These are phyloP conservation scores for Emericellopsis cladophorae DNA, from an alignment of 2,329 filamentous ascomycete genomes.

Conservation along the genomic window DNA sequence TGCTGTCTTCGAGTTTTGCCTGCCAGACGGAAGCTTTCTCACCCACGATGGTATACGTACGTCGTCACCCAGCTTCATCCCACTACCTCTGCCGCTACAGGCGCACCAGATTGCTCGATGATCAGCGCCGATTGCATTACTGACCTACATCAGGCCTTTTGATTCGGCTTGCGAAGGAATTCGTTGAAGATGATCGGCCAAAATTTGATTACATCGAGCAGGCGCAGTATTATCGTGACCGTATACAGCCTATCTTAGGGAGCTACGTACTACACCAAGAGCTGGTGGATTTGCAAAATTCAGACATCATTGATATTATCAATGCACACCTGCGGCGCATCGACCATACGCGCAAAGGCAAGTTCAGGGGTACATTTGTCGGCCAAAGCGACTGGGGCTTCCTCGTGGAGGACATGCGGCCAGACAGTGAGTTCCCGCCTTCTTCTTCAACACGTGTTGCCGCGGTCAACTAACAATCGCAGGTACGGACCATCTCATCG, in stretches of 20 bases:
- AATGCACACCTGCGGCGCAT: constrained; percentile 38
- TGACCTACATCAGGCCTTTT: constrained; percentile 14
- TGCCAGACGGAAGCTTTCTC: constrained; percentile 15
- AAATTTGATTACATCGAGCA: constrained; percentile 24
- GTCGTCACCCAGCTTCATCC: constrained; percentile 2
- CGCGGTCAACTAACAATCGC: neutral
- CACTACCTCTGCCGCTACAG: constrained; percentile 1
- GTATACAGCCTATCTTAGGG: constrained; percentile 20
- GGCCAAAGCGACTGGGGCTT: constrained; percentile 51
- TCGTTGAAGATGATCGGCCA: constrained; percentile 13
- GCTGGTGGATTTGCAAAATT: constrained; percentile 20
- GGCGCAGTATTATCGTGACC: constrained; percentile 20
- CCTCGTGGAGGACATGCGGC: constrained; percentile 60
- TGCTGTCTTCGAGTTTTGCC: constrained; percentile 52
- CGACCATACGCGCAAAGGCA: constrained; percentile 29
- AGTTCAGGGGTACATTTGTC: constrained; percentile 34
- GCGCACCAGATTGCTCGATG: neutral
- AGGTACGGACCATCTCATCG: constrained; percentile 24
- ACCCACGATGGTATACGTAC: constrained; percentile 8
- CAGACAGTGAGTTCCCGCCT: constrained; percentile 14
- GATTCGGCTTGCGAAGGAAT: constrained; percentile 25
- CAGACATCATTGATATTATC: constrained; percentile 26
- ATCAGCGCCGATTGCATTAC: neutral
- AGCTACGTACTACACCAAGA: constrained; percentile 21
- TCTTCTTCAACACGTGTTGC: neutral